Percentiles rank a stretch among this genome's conserved stretches.
phyloP scores from a whole-genome alignment of 2,329 filamentous ascomycete species.

The Lasiodiplodia citricola region DNA sequence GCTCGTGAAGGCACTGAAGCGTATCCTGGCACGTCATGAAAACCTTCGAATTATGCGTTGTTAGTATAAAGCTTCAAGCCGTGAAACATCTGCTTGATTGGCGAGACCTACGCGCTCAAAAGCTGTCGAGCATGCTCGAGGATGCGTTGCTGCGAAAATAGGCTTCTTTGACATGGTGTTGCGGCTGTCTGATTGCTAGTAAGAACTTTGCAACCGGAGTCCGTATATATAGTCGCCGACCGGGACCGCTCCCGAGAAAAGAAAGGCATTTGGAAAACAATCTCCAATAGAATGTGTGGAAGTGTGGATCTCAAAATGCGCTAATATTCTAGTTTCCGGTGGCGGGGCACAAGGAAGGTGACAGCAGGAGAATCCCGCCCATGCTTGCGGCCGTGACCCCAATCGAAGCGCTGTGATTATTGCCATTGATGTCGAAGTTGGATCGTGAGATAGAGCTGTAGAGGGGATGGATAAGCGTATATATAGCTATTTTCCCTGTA shows the following conservation, averaged over 20 bases:
- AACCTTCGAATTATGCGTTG: slow-evolving; percentile 54
- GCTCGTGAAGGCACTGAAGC: slow-evolving; percentile 87
- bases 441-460: not conserved
- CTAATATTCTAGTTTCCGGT: slow-evolving; percentile 5
- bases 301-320: slow-evolving; percentile 16
- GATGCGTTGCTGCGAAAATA: slow-evolving; percentile 93
- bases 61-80: not conserved
- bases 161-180: slow-evolving; percentile 72
- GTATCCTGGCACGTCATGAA: slow-evolving; percentile 92
- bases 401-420: not conserved
- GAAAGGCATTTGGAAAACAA: not conserved
- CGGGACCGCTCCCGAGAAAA: not conserved
- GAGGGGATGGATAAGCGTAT: not conserved
- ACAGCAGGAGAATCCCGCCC: not conserved
- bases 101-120: slow-evolving; percentile 81
- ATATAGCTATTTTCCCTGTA: not conserved
- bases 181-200: not conserved
- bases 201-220: not conserved
- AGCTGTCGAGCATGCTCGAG: slow-evolving; percentile 92
- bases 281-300: slow-evolving; percentile 5
- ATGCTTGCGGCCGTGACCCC: no score
- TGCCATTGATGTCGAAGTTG: not conserved
- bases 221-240: not conserved
- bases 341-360: slow-evolving; percentile 1
- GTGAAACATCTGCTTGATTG: no score